A percentile compares a stretch with the other conserved stretches of the same genome.
Conservation (phyloP, 257 asterid genomes). For the Pogostemon cablin region DNA sequence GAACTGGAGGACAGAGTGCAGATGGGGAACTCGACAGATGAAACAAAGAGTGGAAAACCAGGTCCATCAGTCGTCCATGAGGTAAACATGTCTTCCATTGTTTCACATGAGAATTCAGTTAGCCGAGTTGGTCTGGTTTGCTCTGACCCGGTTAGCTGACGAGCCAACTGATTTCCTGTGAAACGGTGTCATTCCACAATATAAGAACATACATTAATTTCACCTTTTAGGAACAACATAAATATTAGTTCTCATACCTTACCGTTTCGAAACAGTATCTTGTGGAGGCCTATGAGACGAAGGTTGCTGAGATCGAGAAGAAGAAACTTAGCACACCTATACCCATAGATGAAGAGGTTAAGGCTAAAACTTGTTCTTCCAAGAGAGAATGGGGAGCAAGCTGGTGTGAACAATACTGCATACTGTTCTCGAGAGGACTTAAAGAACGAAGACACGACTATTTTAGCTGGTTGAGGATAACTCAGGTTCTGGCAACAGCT, state of each 20-base stretch:
- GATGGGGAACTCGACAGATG: constrained; percentile 49
- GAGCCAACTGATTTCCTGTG: too few relatives aligned
- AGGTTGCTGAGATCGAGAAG: constrained; percentile 72
- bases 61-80: constrained; percentile 65
- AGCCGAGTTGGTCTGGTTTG: too few relatives aligned
- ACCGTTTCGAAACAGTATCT: constrained; percentile 58
- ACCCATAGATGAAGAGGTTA: constrained; percentile 60
- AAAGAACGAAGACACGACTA: constrained; percentile 88
- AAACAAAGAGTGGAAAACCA: constrained; percentile 58
- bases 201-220: not conserved
- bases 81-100: constrained; percentile 37
- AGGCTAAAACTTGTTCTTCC: constrained; percentile 43
- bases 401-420: constrained; percentile 86
- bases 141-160: too few relatives aligned
- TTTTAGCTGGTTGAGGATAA: constrained; percentile 88
- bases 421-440: constrained; percentile 76
- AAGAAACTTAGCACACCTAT: constrained; percentile 53
- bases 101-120: too few relatives aligned
- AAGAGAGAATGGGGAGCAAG: constrained; percentile 93
- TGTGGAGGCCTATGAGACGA: constrained; percentile 78
- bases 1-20: constrained; percentile 77
- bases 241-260: constrained; percentile 15
- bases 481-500: constrained; percentile 91
- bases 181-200: too few relatives aligned
- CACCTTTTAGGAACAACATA: not conserved